These are phyloP conservation scores for Plasmodium sp. DNA, from an alignment of 169 alveolate genomes.

Conservation along the genomic window DNA sequence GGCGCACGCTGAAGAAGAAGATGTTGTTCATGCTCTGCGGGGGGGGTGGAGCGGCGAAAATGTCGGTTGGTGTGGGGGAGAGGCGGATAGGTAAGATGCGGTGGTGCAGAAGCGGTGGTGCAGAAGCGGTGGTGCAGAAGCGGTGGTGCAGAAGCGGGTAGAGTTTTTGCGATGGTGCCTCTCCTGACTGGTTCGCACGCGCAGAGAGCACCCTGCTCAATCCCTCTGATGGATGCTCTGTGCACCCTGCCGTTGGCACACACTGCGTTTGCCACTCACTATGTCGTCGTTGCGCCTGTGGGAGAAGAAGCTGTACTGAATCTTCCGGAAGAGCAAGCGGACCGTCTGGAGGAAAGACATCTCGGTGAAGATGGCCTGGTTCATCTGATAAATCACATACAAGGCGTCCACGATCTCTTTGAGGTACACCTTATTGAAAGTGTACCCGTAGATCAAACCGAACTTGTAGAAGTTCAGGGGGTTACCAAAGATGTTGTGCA, in stretches of 20 bases:
- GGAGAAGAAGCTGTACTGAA: constrained; percentile 7
- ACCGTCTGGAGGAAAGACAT: constrained; percentile 52
- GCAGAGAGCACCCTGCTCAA: too few species aligned
- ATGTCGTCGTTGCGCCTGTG: constrained; percentile 56
- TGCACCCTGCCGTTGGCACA: not conserved
- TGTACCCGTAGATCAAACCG: constrained; percentile 50
- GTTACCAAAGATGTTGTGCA: constrained; percentile 13
- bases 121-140: not conserved
- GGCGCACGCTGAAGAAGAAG: constrained; percentile 32
- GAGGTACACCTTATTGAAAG: not conserved
- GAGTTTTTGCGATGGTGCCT: not conserved
- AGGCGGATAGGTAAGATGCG: not conserved
- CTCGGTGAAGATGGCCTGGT: not conserved
- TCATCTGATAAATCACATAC: constrained; percentile 4
- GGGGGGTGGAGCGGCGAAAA: not conserved
- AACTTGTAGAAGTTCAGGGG: constrained; percentile 31
- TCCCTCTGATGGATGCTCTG: not conserved
- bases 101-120: not conserved
- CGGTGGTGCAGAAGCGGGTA: not conserved
- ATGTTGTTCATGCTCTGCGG: constrained; percentile 63
- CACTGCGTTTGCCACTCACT: not conserved
- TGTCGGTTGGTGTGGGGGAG: not conserved
- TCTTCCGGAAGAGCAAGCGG: constrained; percentile 25
- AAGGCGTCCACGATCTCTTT: constrained; percentile 15
- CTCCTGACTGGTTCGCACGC: not conserved